Conservation (phyloP, 1,284 basidiomycete genomes). For the Neolentinus lepideus region DNA sequence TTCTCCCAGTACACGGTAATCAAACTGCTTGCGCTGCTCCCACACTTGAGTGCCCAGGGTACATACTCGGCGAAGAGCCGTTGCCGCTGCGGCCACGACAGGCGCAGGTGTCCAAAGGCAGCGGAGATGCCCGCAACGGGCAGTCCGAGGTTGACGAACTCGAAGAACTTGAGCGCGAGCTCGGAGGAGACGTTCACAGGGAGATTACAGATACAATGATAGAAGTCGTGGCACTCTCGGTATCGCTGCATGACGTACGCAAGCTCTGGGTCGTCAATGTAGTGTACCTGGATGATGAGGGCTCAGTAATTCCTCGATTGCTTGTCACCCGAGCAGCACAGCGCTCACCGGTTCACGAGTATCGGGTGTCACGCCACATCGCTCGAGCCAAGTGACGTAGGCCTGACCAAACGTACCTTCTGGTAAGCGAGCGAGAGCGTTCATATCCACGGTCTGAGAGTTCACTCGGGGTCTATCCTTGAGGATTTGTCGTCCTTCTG, state of each 20-base stretch:
- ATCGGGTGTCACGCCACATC: conserved; percentile 91
- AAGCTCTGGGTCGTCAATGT: conserved; percentile 88
- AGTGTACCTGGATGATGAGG: conserved; percentile 63
- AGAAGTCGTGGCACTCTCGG: conserved; percentile 96
- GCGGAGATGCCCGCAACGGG: conserved; percentile 86
- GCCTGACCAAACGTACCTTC: conserved; percentile 83
- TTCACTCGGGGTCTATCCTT: conserved; percentile 81
- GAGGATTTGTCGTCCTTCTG: conserved; percentile 80
- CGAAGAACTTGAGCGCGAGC: conserved; percentile 94
- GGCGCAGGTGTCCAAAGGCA: conserved; percentile 63
- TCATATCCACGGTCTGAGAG: conserved; percentile 72
- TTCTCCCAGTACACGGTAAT: conserved; percentile 96
- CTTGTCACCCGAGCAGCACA: not conserved
- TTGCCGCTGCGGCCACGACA: conserved; percentile 47
- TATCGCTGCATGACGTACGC: conserved; percentile 98
- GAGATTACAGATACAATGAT: conserved; percentile 84
- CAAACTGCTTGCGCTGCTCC: conserved; percentile 65
- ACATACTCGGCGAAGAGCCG: conserved; percentile 74
- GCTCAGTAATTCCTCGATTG: not conserved
- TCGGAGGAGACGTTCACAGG: conserved; percentile 91
- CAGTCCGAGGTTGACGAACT: conserved; percentile 88
- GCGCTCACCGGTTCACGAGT: conserved; percentile 79
- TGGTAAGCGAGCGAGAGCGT: conserved; percentile 55
- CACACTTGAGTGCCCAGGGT: conserved; percentile 86
- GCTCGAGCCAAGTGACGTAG: conserved; percentile 88